Evolutionary conservation across 1,284 basidiomycete species (phyloP), one percentile per base, ranked within the genome.

Genomic region (Chalciporus sp.): DNA sequence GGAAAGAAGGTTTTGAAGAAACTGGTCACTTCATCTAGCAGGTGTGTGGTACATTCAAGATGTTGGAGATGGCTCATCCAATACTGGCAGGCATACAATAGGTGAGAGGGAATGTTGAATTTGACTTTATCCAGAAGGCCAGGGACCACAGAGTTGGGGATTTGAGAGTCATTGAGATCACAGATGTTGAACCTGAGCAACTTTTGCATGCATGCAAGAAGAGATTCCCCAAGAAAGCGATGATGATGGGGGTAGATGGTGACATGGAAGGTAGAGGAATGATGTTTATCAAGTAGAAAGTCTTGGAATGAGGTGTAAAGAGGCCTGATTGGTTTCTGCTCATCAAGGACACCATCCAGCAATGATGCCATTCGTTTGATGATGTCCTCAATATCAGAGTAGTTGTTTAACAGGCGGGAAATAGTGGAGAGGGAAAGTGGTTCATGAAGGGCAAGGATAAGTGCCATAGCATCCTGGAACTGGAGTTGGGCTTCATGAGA

Each of bases 281-380:
- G 61, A 47, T 11, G 27, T 1, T 55, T 29, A 2, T 61, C 58
- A 5, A 61, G 60, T 57, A 23, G 23, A 6, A 23, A 23, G 23
- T 23, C 23, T 3, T 23, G 6, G 23, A 23, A 23, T 23, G 23
- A 23, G 23, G 23, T 23, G 6, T 23, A 6, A 23, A 23, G 23
- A 6, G 23, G 23, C 23, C 23, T 23, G n/a, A 61, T 65, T 5
- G 49, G 60, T 33, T 51, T 65, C 14, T 42, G 17, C 28, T 65
- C 60, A 10, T 63, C 33, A 3, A 49, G 17, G 9, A 35, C 47
- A 6, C 60, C 60, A 1, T 61, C 60, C 0, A 61, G 45, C 37
- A 61, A 28, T 0, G 63, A 65, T 12, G 61, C 60, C 20, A 62
- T n/a, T 8, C 64, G 62, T 44, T 52, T 60, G 28, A 62, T 59